Base-by-base conservation (phyloP, 1,139 yeast species). In the Sugiyamaella pinicola region DNA sequence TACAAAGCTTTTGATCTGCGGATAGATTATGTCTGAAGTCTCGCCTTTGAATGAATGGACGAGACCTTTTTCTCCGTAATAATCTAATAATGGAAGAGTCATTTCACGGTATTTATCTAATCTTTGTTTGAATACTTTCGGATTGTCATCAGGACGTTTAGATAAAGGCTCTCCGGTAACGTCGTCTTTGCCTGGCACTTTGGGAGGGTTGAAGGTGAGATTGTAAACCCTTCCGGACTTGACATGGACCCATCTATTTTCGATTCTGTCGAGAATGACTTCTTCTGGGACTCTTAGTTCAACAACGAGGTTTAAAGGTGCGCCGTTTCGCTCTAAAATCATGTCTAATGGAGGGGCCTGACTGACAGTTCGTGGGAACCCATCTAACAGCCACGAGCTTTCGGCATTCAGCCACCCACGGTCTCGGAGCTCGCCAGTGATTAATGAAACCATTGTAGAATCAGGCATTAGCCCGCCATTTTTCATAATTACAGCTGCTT, bases 221-320 rank as follows among this genome's bases (percentile, higher is more conserved):
- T 87, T 91, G 68, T 91, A 91, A 1, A 90, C 85, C 58, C 97
- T 74, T 0, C 97, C 97, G 55, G 96, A 86, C 0, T 87, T 82
- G 9, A 77, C 67, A 70, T 91, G 97, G 33, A 89, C 86, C 85
- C 87, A 90, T 58, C 98, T 73, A 57, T 89, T 87, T 63, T 86
- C 88, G 34, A 91, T 88, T 63, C 98, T 76, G 42, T 85, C 84
- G 31, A 90, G 71, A 35, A 91, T 90, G 8, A 87, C 87, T 18
- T 77, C 76, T 55, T 86, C 87, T 22, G 96, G 95, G 9, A 91
- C 97, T 55, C 85, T 84, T 44, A 91, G 74, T 65, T 88, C 95
- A 5, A 90, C 87, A 13, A 90, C 96, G 58, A 86, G 67, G 64
- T 87, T 89, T 53, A 90, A 68, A 12, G 71, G 67, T 1, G 84